These are phyloP conservation scores for Piromyces sp. DNA, from an alignment of 192 early-diverging fungal species.

Conservation along the genomic window DNA sequence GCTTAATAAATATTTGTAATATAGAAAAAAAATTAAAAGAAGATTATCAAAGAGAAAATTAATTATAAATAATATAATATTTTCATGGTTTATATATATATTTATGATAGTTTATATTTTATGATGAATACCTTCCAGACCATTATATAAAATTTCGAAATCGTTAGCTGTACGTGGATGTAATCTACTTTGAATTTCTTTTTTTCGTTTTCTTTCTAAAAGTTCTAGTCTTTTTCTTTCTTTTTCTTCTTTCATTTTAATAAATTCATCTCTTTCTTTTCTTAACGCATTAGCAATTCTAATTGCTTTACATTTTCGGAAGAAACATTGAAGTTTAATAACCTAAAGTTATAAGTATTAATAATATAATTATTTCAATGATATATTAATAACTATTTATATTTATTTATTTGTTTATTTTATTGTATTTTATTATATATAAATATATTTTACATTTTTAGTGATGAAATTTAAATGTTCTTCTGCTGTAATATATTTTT, in stretches of 20 bases:
- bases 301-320: slow-evolving; percentile 17
- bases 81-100: no score
- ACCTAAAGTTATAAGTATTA: slow-evolving; percentile 8
- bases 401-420: no score
- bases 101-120: no score
- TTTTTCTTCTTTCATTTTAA: slow-evolving; percentile 20
- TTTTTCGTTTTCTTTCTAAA: slow-evolving; percentile 20
- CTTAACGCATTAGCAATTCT: slow-evolving; percentile 13
- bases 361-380: no score
- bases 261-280: slow-evolving; percentile 9
- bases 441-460: slow-evolving; percentile 1
- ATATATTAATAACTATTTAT: no score
- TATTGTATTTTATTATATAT: no score
- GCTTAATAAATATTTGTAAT: background rate
- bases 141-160: slow-evolving; percentile 39
- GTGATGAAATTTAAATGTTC: slow-evolving; percentile 10
- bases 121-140: slow-evolving; percentile 27
- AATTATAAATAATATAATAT: no score
- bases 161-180: slow-evolving; percentile 32
- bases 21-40: no score
- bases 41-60: no score
- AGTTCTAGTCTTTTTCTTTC: slow-evolving; percentile 20
- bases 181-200: slow-evolving; percentile 27
- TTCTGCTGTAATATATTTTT: slow-evolving; percentile 22
- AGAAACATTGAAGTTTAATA: slow-evolving; percentile 32